Base-by-base conservation (phyloP, 768 basidiomycete genomes). In the Trametes punicea region DNA sequence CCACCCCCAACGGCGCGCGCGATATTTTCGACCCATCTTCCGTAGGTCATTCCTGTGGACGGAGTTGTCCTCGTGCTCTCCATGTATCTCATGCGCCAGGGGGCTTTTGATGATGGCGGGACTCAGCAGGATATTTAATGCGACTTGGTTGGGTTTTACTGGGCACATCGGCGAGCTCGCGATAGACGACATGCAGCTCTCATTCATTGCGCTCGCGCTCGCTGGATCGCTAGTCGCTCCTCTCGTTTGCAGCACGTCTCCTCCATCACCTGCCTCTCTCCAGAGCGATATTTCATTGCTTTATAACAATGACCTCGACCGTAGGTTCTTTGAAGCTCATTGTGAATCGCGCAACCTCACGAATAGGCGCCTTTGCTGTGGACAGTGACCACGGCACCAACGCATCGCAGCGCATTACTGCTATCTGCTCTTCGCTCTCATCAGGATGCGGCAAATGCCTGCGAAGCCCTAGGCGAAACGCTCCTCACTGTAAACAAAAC, bases 241-340 rank as follows among this genome's bases (percentile, higher is more conserved):
- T 29, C 47, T 59, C 2, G 39, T 48, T 16, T 54, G 57, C n/a
- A 41, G 40, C 9, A 41, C 40, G 4, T 31, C 50, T 18, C 38
- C 56, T 1, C 53, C 59, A 10, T 60, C 62, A 8, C 51, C 60
- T 9, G 16, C 54, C 20, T 59, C 57, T 18, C 29, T 61, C 9
- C 44, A 26, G 3, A 61, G 60, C 49, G 63, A 61, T 33, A 48
- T 65, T n/a, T 65, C 62, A 4, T 34, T 68, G 1, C 45, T 66
- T 3, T 66, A 64, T 31, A 59, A 63, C 56, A 68, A 68, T 45
- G 64, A 65, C 45, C 59, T 67, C 5, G 55, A 67, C 34, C 25
- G 66, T 67, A 33, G 15, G 30, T 49, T 27, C 13, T n/a, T n/a
- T n/a, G n/a, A n/a, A n/a, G n/a, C n/a, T n/a, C n/a, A n/a, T n/a